A percentile compares a stretch with the other conserved stretches of the same genome.
Conservation (phyloP, 2,329 filamentous ascomycete species). For the Coniochaeta prunicola region DNA sequence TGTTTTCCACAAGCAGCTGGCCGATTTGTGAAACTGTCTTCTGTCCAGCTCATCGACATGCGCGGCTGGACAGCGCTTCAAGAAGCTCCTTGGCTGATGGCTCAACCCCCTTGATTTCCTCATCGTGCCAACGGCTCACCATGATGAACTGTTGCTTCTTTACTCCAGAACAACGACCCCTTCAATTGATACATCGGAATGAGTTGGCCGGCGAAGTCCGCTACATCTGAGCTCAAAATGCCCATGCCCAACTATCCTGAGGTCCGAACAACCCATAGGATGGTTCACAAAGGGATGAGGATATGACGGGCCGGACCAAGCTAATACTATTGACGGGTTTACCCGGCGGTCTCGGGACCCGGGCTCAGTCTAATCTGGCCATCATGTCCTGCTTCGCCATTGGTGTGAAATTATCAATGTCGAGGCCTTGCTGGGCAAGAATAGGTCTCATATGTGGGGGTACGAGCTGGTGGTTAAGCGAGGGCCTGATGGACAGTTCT, state of each 20-base stretch:
- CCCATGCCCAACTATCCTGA: background rate
- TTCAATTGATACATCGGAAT: background rate
- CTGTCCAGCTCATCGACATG: background rate
- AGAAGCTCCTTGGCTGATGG: background rate
- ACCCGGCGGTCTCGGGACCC: background rate
- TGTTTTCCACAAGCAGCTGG: background rate
- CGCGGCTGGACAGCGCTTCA: background rate
- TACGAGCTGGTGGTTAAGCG: constrained; percentile 81
- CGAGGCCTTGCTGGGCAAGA: constrained; percentile 70
- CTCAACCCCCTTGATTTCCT: background rate
- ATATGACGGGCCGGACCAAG: background rate
- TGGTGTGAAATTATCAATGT: constrained; percentile 90
- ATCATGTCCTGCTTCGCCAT: constrained; percentile 95
- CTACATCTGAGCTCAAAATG: background rate
- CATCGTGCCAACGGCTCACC: background rate
- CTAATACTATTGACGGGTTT: background rate
- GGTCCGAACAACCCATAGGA: background rate
- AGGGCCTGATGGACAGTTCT: constrained; percentile 95
- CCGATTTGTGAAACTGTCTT: background rate
- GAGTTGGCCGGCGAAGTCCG: background rate
- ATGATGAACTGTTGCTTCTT: background rate
- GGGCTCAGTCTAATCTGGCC: constrained; percentile 82
- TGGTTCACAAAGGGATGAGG: background rate
- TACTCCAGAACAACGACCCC: background rate
- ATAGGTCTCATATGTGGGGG: constrained; percentile 72